Evolutionary conservation across 257 asterid genomes (phyloP).

Genomic region (Nicotiana paniculata): DNA sequence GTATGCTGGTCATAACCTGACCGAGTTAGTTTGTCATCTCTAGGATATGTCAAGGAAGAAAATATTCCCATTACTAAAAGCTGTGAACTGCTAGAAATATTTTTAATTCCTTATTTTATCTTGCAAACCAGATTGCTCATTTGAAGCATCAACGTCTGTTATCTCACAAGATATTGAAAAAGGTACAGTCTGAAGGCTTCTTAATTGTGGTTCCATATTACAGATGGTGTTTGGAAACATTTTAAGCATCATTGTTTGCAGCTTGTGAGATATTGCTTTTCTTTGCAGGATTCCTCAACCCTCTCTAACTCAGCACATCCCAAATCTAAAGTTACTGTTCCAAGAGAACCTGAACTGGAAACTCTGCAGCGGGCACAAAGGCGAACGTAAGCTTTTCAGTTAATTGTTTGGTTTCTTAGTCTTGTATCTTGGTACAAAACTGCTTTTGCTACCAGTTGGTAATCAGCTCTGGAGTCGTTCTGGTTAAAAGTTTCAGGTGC

Average conservation of each 20-base stretch:
- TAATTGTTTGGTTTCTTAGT: background rate
- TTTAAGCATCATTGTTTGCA: background rate
- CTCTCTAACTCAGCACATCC: slow-evolving; percentile 11
- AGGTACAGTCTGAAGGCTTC: slow-evolving; percentile 32
- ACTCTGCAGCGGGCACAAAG: slow-evolving; percentile 71
- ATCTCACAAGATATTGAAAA: slow-evolving; percentile 55
- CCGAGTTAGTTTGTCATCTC: background rate
- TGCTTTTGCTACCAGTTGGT: background rate
- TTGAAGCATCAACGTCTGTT: slow-evolving; percentile 58
- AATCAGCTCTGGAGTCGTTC: background rate
- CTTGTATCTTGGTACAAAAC: background rate
- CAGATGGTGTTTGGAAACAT: background rate
- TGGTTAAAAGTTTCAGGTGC: slow-evolving; percentile 36
- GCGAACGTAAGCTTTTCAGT: slow-evolving; percentile 36
- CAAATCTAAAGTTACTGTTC: slow-evolving; percentile 52
- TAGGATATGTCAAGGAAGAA: background rate
- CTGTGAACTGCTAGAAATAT: background rate
- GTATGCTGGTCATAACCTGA: background rate
- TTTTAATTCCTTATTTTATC: slow-evolving; percentile 7
- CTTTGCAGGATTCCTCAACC: slow-evolving; percentile 9
- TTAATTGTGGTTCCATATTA: background rate
- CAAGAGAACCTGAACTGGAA: slow-evolving; percentile 73
- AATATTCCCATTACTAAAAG: background rate
- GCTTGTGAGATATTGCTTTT: background rate
- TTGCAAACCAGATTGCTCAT: slow-evolving; percentile 47